Evolutionary conservation across 257 asterid genomes (phyloP).

Genomic region (Scutellaria galericulata): DNA sequence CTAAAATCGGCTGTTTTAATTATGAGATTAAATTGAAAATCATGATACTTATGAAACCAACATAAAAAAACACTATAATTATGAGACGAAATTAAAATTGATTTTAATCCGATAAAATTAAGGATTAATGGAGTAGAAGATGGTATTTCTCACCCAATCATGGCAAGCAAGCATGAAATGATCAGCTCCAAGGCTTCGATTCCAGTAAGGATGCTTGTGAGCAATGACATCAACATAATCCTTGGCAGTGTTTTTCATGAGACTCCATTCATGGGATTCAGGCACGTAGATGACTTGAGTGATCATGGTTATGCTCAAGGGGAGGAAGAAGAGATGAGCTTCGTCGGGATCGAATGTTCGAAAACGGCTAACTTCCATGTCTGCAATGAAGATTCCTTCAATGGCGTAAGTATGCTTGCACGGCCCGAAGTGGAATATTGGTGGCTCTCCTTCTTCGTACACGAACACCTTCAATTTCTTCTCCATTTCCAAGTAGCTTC

Average conservation of each 20-base stretch:
- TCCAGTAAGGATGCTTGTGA: constrained; percentile 71
- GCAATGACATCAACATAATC: constrained; percentile 49
- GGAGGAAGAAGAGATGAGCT: constrained; percentile 69
- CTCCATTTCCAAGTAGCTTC: constrained; percentile 80
- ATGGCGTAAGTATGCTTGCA: constrained; percentile 65
- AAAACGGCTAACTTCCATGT: constrained; percentile 53
- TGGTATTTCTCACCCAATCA: constrained; percentile 62
- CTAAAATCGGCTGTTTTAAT: too few relatives aligned
- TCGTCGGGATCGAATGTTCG: constrained; percentile 57
- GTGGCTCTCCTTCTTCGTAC: constrained; percentile 79
- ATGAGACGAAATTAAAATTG: not conserved
- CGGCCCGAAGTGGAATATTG: constrained; percentile 73
- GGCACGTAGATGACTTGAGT: constrained; percentile 49
- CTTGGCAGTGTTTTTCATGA: constrained; percentile 42
- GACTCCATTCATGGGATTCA: constrained; percentile 58
- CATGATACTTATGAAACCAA: too few relatives aligned
- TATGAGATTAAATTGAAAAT: too few relatives aligned
- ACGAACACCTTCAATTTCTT: constrained; percentile 58
- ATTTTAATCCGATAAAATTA: too few relatives aligned
- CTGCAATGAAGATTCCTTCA: constrained; percentile 65
- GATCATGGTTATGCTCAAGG: constrained; percentile 67
- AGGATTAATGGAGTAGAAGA: not conserved
- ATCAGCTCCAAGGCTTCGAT: constrained; percentile 74
- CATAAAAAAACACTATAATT: not conserved
- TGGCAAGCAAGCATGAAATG: constrained; percentile 91